A percentile compares a stretch with the other conserved stretches of the same genome.
Conservation (phyloP, 768 basidiomycete species). For the Pleurotus platypus region DNA sequence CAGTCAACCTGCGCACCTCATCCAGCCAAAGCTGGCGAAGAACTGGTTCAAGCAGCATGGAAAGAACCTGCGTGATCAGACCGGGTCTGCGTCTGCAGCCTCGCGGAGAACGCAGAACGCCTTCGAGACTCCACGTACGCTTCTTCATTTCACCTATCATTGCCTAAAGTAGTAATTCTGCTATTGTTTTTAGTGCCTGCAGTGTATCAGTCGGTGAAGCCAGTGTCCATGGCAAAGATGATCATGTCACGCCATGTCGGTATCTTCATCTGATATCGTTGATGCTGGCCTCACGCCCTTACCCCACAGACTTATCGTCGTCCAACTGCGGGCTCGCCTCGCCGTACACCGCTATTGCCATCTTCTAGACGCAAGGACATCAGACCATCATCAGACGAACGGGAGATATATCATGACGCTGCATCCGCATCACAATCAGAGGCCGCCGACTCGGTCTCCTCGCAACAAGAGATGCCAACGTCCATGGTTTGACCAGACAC, state of each 20-base stretch:
- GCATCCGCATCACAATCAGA: neutral
- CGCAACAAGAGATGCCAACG: neutral
- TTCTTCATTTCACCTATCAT: neutral
- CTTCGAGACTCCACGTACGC: constrained; percentile 24
- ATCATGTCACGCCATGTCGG: constrained; percentile 52
- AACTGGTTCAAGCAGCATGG: constrained; percentile 5
- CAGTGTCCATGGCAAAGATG: constrained; percentile 48
- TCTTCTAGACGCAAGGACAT: constrained; percentile 2
- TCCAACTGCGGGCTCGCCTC: constrained; percentile 5
- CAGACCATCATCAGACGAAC: neutral
- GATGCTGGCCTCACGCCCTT: neutral
- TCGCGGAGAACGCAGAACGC: constrained; percentile 18
- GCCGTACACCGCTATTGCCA: constrained; percentile 6
- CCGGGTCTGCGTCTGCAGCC: constrained; percentile 8
- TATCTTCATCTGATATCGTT: neutral
- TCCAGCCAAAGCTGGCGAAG: constrained; percentile 15
- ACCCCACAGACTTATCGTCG: constrained; percentile 8
- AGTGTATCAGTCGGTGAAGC: constrained; percentile 37
- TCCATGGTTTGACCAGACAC: constrained; percentile 6
- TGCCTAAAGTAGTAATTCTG: constrained; percentile 6
- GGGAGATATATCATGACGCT: neutral
- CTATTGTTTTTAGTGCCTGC: constrained; percentile 30
- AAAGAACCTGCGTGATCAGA: constrained; percentile 14
- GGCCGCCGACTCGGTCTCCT: neutral
- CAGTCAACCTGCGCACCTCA: neutral